Percentiles rank a stretch among this genome's conserved stretches.
Conservation (phyloP, 1,284 basidiomycete species). For the Marasmius fiardii region DNA sequence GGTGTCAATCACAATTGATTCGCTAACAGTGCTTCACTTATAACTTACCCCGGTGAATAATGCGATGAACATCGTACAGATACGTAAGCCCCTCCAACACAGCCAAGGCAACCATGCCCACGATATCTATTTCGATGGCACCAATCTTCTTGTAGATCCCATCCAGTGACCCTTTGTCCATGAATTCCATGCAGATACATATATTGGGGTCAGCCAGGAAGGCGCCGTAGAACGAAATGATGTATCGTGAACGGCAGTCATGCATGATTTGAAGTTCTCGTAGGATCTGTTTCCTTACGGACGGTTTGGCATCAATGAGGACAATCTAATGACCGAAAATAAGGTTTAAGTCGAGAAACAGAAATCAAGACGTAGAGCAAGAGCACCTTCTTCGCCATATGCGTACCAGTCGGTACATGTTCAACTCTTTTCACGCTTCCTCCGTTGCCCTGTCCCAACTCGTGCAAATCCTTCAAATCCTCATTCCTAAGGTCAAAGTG, state of each 20-base stretch:
- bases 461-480: conserved; percentile 81
- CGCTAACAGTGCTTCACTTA: conserved; percentile 10
- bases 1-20: conserved; percentile 3
- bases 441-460: conserved; percentile 96
- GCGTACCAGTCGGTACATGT: conserved; percentile 83
- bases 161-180: conserved; percentile 91
- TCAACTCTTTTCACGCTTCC: conserved; percentile 97
- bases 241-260: conserved; percentile 91
- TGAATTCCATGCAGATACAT: conserved; percentile 98
- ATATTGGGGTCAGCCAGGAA: conserved; percentile 96
- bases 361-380: not conserved
- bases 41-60: conserved; percentile 96
- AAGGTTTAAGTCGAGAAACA: not conserved
- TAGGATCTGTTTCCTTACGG: conserved; percentile 96
- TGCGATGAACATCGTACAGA: conserved; percentile 98
- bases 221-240: conserved; percentile 96
- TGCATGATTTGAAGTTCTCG: conserved; percentile 99
- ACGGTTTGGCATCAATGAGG: conserved; percentile 95
- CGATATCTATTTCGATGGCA: conserved; percentile 85
- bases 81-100: conserved; percentile 96
- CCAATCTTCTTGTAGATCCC: conserved; percentile 94
- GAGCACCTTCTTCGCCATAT: conserved; percentile 94
- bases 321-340: conserved; percentile 70
- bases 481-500: conserved; percentile 77
- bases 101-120: conserved; percentile 86